Conservation (phyloP, 768 basidiomycete genomes). For the Cyclocybe aegerita region DNA sequence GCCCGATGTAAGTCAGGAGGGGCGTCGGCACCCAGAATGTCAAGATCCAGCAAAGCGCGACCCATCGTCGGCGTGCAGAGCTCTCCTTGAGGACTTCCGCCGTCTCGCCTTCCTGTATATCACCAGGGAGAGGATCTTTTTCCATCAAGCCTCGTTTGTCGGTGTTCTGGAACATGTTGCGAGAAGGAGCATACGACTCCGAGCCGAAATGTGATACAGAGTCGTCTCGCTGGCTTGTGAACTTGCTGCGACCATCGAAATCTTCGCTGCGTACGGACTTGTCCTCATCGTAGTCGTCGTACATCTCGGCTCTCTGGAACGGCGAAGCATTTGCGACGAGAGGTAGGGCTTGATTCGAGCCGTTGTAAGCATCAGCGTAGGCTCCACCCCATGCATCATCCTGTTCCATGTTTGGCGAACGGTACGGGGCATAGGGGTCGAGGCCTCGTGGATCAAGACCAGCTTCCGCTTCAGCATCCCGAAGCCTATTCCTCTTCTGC, state of each 20-base stretch:
- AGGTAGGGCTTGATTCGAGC: slow-evolving; percentile 74
- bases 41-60: slow-evolving; percentile 80
- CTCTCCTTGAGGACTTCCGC: slow-evolving; percentile 85
- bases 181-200: slow-evolving; percentile 90
- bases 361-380: slow-evolving; percentile 53
- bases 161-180: slow-evolving; percentile 92
- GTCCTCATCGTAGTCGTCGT: slow-evolving; percentile 75
- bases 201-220: slow-evolving; percentile 81
- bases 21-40: slow-evolving; percentile 90
- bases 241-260: slow-evolving; percentile 75
- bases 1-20: slow-evolving; percentile 67
- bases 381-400: slow-evolving; percentile 32
- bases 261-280: slow-evolving; percentile 76
- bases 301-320: slow-evolving; percentile 73
- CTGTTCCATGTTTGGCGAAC: slow-evolving; percentile 47
- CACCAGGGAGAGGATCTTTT: slow-evolving; percentile 83
- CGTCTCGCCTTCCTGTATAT: slow-evolving; percentile 85
- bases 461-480: slow-evolving; percentile 73
- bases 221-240: slow-evolving; percentile 78
- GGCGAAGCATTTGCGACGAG: slow-evolving; percentile 83
- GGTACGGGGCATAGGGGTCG: slow-evolving; percentile 83
- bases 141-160: slow-evolving; percentile 72
- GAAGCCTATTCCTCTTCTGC: slow-evolving; percentile 74
- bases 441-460: slow-evolving; percentile 58
- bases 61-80: slow-evolving; percentile 83